Conservation (phyloP, 1,139 yeast species). For the Nadsonia commutata region DNA sequence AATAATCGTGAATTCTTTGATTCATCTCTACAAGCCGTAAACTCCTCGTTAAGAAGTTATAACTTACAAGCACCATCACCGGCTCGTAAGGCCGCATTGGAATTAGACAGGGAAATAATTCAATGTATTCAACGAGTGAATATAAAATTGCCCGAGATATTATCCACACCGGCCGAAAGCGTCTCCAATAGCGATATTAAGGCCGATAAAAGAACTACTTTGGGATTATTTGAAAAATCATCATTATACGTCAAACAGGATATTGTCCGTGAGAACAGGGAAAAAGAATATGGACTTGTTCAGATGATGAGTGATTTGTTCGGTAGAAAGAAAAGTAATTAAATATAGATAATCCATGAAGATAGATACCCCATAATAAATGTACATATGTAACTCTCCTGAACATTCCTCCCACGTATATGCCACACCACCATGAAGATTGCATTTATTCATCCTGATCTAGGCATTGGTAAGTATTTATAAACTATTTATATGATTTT, state of each 20-base stretch:
- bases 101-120: slow-evolving; percentile 35
- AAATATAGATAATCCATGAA: not conserved
- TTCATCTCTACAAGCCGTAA: slow-evolving; percentile 35
- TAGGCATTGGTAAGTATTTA: slow-evolving; percentile 52
- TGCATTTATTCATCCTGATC: slow-evolving; percentile 90
- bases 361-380: too few relatives aligned
- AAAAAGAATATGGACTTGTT: not conserved
- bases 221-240: not conserved
- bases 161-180: too few relatives aligned
- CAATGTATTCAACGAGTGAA: not conserved
- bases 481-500: not conserved
- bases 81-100: slow-evolving; percentile 55
- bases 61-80: slow-evolving; percentile 69
- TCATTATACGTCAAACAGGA: not conserved
- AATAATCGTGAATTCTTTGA: slow-evolving; percentile 27
- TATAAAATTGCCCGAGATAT: not conserved
- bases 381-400: not conserved
- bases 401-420: slow-evolving; percentile 1
- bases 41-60: slow-evolving; percentile 51
- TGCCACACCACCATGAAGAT: slow-evolving; percentile 28
- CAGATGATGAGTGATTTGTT: not conserved
- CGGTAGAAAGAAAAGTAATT: not conserved
- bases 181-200: too few relatives aligned
- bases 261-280: not conserved
- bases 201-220: too few relatives aligned